Evolutionary conservation across 805 yeast species (phyloP), one percentile per base, ranked within the genome.

Genomic region (Zygoascus bituminiphila): DNA sequence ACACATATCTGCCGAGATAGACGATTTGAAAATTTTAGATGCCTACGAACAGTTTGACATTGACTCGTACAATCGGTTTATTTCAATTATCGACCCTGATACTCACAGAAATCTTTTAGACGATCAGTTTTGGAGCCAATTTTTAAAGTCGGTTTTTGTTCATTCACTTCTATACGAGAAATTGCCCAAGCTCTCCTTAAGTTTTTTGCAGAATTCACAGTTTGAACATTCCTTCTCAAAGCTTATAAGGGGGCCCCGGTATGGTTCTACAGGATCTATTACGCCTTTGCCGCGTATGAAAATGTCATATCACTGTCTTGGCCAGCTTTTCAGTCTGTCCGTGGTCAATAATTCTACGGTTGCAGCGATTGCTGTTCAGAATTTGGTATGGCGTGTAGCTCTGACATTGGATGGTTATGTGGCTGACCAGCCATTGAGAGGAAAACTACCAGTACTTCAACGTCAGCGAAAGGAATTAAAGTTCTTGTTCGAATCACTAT

Each of bases 391-490:
- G 17, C 70, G 95, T 37, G 66, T 76, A 22, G 78, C 84, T 0
- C 72, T 84, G 51, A 73, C 78, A 0, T 64, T 89, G 40, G 71
- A 83, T 48, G 76, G 83, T 50, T 81, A 77, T 52, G 67, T 84
- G 5, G 77, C 82, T 14, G 88, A 84, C 54, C 76, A 73, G 45
- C 75, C 72, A 26, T 64, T 88, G 10, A 60, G 82, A 5, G 77
- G 79, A 31, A 68, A 63, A 25, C 75, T 75, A 46, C 97, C 97
- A 0, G 67, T 84, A 14, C 77, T 91, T 0, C 71, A 74, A 36
- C 62, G 84, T 6, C 87, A 86, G 54, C 76, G 76, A 47, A 63
- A 67, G 5, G 98, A 89, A 61, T 58, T 88, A 14, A 31, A 54
- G 2, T 54, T 54, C 26, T 52, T 65, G n/a, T 52, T 67, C 14